Percentiles rank a stretch among this genome's conserved stretches.
Evolutionary conservation across 805 yeast species (phyloP).

Genomic region (Suhomyces xylopsoci): DNA sequence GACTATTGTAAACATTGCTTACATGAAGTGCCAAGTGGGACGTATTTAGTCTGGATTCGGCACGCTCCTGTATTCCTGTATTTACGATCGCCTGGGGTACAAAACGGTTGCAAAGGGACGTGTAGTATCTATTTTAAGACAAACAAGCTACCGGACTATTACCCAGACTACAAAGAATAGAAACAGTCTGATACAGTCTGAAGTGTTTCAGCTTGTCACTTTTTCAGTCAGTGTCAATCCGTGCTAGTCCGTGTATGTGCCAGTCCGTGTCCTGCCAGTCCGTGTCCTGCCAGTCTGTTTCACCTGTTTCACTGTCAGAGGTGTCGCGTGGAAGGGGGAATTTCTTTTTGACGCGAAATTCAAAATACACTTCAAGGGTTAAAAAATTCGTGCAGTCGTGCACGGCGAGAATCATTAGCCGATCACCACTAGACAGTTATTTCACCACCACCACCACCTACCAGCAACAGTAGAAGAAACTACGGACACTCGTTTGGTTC

Average conservation of each 20-base stretch:
- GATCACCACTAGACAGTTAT: not conserved
- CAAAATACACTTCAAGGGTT: not conserved
- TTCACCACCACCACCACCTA: not conserved
- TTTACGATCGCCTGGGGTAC: not conserved
- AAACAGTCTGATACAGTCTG: no score
- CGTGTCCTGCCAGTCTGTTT: no score
- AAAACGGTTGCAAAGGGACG: not conserved
- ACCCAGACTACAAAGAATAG: no score
- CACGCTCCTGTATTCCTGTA: not conserved
- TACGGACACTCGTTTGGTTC: not conserved
- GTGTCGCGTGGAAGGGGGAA: not conserved
- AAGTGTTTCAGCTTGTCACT: no score
- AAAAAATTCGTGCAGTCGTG: slow-evolving; percentile 1
- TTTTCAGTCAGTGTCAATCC: no score
- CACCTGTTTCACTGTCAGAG: no score
- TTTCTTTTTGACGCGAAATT: slow-evolving; percentile 4
- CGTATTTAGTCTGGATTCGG: not conserved
- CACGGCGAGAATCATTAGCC: not conserved
- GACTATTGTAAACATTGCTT: not conserved
- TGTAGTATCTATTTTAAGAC: no score
- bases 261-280: no score
- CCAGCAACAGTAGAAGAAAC: no score
- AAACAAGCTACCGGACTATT: no score
- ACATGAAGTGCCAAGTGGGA: not conserved
- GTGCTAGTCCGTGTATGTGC: no score